phyloP scores from a whole-genome alignment of 257 asterid species.

The Ophiorrhiza pumila region DNA sequence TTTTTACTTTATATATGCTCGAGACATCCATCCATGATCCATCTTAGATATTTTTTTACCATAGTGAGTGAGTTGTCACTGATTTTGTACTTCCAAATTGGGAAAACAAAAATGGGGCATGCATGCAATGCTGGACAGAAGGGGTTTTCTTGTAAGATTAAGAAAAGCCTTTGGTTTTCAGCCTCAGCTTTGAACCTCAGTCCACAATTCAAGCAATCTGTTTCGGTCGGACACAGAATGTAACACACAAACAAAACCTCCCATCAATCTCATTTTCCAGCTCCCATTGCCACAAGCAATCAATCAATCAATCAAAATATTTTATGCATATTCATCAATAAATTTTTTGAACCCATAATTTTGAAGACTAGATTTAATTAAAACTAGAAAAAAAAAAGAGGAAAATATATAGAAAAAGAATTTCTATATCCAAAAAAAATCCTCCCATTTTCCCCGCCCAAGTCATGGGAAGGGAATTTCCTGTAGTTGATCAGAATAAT shows the following conservation, averaged over 20 bases:
- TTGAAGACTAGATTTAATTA: not conserved
- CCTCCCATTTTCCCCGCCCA: not conserved
- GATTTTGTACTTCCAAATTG: too few species aligned
- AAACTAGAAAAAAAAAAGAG: not conserved
- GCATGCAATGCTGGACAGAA: slow-evolving; percentile 6
- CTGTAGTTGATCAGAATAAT: slow-evolving; percentile 29
- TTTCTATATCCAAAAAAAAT: not conserved
- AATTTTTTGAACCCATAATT: not conserved
- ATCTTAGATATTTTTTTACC: too few species aligned
- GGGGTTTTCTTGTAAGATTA: not conserved
- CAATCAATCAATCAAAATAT: slow-evolving; percentile 12
- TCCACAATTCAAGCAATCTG: slow-evolving; percentile 45
- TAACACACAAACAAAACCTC: slow-evolving; percentile 5
- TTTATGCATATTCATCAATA: not conserved
- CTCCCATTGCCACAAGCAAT: slow-evolving; percentile 9
- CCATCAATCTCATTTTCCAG: slow-evolving; percentile 3
- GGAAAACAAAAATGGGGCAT: too few species aligned
- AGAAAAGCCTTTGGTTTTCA: slow-evolving; percentile 3
- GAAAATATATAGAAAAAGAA: not conserved
- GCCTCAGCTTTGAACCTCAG: slow-evolving; percentile 31
- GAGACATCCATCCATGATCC: too few species aligned
- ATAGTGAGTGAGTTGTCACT: too few species aligned
- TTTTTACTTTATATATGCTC: too few species aligned
- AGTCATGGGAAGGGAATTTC: slow-evolving; percentile 52
- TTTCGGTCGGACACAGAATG: slow-evolving; percentile 37